A percentile compares a stretch with the other conserved stretches of the same genome.
phyloP scores from a whole-genome alignment of 768 basidiomycete genomes.

The Kwoniella mangroviensis region DNA sequence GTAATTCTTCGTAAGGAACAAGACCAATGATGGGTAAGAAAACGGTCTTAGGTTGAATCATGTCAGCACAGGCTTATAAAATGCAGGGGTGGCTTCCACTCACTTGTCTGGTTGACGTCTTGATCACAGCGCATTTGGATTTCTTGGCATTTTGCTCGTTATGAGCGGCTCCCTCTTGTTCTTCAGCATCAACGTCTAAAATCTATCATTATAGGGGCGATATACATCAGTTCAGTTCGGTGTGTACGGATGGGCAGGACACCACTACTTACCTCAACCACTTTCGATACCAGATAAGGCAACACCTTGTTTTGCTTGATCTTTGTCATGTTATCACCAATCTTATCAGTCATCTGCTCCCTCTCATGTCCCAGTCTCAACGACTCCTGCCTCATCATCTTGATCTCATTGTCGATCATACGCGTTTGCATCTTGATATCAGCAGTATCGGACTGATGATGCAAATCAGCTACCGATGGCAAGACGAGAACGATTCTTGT shows the following conservation, averaged over 20 bases:
- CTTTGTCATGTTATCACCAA: constrained; percentile 96
- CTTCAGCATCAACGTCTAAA: constrained; percentile 89
- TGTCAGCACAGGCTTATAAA: neutral
- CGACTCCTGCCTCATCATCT: constrained; percentile 97
- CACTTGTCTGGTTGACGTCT: constrained; percentile 92
- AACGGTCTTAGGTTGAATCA: constrained; percentile 66
- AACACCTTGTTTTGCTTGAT: constrained; percentile 99
- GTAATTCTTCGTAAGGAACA: constrained; percentile 87
- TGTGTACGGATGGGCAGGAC: neutral
- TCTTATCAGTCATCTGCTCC: constrained; percentile 96
- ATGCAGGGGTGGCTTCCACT: constrained; percentile 17
- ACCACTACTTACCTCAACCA: constrained; percentile 77
- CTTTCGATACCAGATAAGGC: constrained; percentile 95
- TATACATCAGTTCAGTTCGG: neutral
- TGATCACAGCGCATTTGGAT: constrained; percentile 98
- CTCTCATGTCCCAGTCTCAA: constrained; percentile 91
- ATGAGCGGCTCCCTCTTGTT: constrained; percentile 91
- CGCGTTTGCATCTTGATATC: constrained; percentile 87
- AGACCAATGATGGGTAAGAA: constrained; percentile 98
- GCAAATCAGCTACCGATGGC: too few species aligned
- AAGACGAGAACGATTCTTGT: neutral
- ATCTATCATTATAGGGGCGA: constrained; percentile 64
- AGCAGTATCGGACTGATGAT: constrained; percentile 63
- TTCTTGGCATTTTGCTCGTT: constrained; percentile 95
- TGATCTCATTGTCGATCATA: constrained; percentile 95